These are phyloP conservation scores for Botrytis cinerea DNA, from an alignment of 2,329 filamentous ascomycete species.

Conservation along the genomic window DNA sequence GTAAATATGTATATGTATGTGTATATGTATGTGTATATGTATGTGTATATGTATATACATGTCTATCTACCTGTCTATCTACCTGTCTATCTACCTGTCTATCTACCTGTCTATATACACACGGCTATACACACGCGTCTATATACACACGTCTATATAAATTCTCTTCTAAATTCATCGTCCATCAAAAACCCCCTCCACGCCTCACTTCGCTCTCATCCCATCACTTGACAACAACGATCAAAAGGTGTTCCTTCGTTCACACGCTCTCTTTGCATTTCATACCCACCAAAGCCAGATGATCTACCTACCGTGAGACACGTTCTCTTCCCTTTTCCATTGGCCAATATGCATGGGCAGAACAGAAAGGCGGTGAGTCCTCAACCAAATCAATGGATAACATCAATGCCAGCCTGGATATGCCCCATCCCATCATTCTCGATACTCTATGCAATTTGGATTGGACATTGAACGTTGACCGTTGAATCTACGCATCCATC, in stretches of 20 bases:
- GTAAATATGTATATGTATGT: neutral
- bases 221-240: neutral
- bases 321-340: constrained; percentile 11
- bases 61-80: no score
- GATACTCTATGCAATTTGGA: constrained; percentile 16
- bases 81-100: no score
- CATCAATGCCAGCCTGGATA: constrained; percentile 24
- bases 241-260: neutral
- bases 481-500: constrained; percentile 16
- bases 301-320: constrained; percentile 18
- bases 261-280: constrained; percentile 1
- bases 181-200: no score
- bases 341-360: constrained; percentile 12
- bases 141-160: neutral
- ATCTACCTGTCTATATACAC: no score
- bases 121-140: no score
- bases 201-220: neutral
- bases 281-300: neutral
- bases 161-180: neutral
- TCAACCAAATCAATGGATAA: constrained; percentile 2
- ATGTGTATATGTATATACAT: neutral
- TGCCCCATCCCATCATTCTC: constrained; percentile 18
- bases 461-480: constrained; percentile 16
- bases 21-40: neutral
- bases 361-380: constrained; percentile 9